A percentile compares a stretch with the other conserved stretches of the same genome.
Evolutionary conservation across 257 asterid genomes (phyloP).

Genomic region (Salvia splendens): DNA sequence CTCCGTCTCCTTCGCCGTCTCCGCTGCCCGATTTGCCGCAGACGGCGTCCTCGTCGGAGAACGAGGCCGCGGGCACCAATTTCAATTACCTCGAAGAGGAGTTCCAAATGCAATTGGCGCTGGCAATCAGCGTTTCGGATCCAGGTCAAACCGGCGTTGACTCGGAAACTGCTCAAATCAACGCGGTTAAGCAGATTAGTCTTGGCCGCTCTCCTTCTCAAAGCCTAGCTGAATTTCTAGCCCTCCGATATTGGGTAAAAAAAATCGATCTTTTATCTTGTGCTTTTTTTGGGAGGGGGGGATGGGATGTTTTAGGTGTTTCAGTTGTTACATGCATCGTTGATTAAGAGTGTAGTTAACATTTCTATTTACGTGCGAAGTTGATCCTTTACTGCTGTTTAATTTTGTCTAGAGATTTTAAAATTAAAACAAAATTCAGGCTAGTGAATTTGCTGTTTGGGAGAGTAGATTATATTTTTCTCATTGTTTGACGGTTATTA

Average conservation of each 20-base stretch:
- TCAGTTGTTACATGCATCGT: slow-evolving; percentile 11
- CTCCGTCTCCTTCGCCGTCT: slow-evolving; percentile 41
- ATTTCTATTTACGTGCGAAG: slow-evolving; percentile 20
- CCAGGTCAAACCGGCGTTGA: slow-evolving; percentile 57
- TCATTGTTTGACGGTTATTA: slow-evolving; percentile 14
- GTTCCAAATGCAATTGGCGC: slow-evolving; percentile 85
- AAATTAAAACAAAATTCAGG: no score
- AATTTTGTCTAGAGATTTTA: slow-evolving; percentile 8
- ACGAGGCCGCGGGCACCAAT: slow-evolving; percentile 34
- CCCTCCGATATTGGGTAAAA: slow-evolving; percentile 82
- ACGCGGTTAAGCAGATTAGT: slow-evolving; percentile 86
- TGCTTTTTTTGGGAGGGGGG: background rate
- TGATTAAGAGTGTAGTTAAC: slow-evolving; percentile 15
- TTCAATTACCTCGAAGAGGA: slow-evolving; percentile 83
- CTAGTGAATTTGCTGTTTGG: background rate
- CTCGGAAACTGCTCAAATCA: slow-evolving; percentile 79
- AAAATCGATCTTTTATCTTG: background rate
- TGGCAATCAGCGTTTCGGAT: slow-evolving; percentile 94
- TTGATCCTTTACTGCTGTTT: slow-evolving; percentile 1
- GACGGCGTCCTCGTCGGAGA: slow-evolving; percentile 33
- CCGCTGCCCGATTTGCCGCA: slow-evolving; percentile 36
- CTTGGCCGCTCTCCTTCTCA: slow-evolving; percentile 74
- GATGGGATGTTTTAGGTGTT: background rate
- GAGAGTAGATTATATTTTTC: slow-evolving; percentile 3
- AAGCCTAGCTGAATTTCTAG: slow-evolving; percentile 60